Percentiles rank a stretch among this genome's conserved stretches.
These are phyloP conservation scores for Hypoxylon sp. DNA, from an alignment of 2,329 filamentous ascomycete species.

Conservation along the genomic window DNA sequence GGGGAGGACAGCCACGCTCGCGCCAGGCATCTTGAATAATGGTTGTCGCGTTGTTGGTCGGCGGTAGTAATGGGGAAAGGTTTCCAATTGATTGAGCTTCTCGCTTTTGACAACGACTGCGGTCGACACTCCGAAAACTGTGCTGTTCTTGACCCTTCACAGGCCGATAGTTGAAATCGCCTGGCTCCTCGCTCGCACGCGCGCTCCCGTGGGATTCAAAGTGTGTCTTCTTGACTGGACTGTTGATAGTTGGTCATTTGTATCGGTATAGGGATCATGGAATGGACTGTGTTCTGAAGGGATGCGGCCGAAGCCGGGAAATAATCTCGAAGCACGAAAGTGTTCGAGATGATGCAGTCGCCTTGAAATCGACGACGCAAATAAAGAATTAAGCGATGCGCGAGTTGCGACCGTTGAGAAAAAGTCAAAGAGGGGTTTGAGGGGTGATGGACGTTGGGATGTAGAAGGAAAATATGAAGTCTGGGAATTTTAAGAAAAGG, in stretches of 20 bases:
- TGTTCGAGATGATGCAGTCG: constrained; percentile 54
- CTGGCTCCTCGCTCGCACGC: constrained; percentile 71
- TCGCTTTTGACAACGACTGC: constrained; percentile 47
- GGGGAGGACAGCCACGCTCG: constrained; percentile 76
- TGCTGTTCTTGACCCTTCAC: constrained; percentile 55
- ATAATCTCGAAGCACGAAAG: constrained; percentile 51
- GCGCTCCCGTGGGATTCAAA: constrained; percentile 79
- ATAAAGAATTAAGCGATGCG: constrained; percentile 46
- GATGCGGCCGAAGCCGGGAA: constrained; percentile 56
- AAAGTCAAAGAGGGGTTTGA: constrained; percentile 51
- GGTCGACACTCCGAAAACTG: constrained; percentile 50
- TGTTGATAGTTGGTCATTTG: constrained; percentile 67
- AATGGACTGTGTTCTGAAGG: constrained; percentile 58
- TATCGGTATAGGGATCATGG: constrained; percentile 70
- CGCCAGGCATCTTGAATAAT: constrained; percentile 75
- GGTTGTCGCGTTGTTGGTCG: constrained; percentile 51
- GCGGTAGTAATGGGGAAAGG: constrained; percentile 28
- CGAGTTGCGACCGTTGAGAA: constrained; percentile 43
- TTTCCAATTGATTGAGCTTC: constrained; percentile 43
- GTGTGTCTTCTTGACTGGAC: constrained; percentile 73
- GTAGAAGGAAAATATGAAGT: constrained; percentile 49
- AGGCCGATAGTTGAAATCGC: constrained; percentile 74
- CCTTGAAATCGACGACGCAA: constrained; percentile 52
- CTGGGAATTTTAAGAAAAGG: constrained; percentile 50
- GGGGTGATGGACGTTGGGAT: constrained; percentile 46